Conservation (phyloP, 2,329 filamentous ascomycete species). For the Colletotrichum tofieldiae region DNA sequence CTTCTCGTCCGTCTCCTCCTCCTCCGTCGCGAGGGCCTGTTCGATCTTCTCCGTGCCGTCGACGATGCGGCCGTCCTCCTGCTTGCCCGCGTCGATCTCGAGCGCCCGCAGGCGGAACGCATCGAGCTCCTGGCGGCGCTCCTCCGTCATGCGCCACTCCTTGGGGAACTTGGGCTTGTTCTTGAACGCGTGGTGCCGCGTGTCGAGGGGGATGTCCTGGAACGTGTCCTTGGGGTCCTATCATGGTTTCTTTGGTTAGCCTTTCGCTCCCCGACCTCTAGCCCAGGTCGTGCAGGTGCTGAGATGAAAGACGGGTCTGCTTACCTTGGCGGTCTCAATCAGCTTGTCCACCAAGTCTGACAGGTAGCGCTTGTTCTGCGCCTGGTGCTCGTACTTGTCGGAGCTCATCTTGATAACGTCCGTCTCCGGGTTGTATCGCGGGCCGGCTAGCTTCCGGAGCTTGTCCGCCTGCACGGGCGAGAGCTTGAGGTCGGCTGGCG, state of each 20-base stretch:
- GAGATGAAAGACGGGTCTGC: slow-evolving; percentile 31
- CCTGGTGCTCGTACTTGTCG: slow-evolving; percentile 89
- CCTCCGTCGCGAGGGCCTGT: slow-evolving; percentile 50
- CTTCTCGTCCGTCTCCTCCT: slow-evolving; percentile 49
- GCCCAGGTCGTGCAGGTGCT: neutral
- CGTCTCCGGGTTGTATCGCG: slow-evolving; percentile 88
- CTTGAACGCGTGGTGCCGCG: slow-evolving; percentile 85
- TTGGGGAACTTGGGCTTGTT: slow-evolving; percentile 80
- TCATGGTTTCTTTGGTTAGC: slow-evolving; percentile 18
- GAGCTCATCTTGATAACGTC: slow-evolving; percentile 90
- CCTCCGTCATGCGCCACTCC: slow-evolving; percentile 84
- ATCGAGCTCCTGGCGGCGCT: slow-evolving; percentile 78
- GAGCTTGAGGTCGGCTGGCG: slow-evolving; percentile 80
- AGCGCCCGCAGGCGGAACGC: slow-evolving; percentile 68
- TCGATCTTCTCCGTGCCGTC: slow-evolving; percentile 69
- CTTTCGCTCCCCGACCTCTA: neutral
- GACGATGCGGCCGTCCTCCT: slow-evolving; percentile 70
- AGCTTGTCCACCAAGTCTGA: slow-evolving; percentile 83
- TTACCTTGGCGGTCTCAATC: slow-evolving; percentile 80
- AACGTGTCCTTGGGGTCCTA: slow-evolving; percentile 85
- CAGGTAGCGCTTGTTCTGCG: slow-evolving; percentile 97
- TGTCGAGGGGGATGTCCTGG: slow-evolving; percentile 90
- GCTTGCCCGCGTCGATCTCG: slow-evolving; percentile 68
- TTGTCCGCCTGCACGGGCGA: slow-evolving; percentile 80
- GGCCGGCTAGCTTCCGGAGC: slow-evolving; percentile 88